A percentile compares a stretch with the other conserved stretches of the same genome.
Evolutionary conservation across 495 filamentous ascomycete genomes (phyloP).

Genomic region (Poronia punctata): DNA sequence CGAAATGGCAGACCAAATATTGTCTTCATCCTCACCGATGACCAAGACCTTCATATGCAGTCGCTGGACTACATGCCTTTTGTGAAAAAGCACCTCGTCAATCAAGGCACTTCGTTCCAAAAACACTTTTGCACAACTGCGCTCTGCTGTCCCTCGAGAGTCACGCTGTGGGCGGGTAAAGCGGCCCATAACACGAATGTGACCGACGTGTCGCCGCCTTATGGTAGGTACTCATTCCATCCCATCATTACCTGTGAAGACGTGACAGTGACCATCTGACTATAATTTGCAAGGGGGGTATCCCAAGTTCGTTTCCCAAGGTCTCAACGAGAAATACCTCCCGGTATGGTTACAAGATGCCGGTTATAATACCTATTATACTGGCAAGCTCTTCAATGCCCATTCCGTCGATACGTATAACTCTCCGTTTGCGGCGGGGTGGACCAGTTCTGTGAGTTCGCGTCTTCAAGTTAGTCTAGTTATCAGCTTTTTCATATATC

Average conservation of each 20-base stretch:
- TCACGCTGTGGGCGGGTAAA: conserved; percentile 58
- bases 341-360: conserved; percentile 63
- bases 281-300: conserved; percentile 50
- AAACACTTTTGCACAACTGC: conserved; percentile 58
- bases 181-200: conserved; percentile 71
- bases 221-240: conserved; percentile 31
- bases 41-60: conserved; percentile 56
- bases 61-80: conserved; percentile 53
- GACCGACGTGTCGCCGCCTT: conserved; percentile 58
- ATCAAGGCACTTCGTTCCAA: conserved; percentile 48
- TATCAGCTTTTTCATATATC: no score
- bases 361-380: conserved; percentile 69
- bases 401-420: conserved; percentile 55
- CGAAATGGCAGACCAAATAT: conserved; percentile 40
- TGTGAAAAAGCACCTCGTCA: conserved; percentile 42
- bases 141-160: conserved; percentile 58
- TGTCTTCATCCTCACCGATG: conserved; percentile 59
- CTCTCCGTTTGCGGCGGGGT: conserved; percentile 50
- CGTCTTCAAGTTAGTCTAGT: neutral
- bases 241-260: neutral
- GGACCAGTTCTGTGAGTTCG: conserved; percentile 37
- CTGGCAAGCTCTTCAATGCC: conserved; percentile 65
- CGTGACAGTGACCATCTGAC: neutral
- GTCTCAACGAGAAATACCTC: conserved; percentile 59
- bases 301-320: conserved; percentile 59